These are phyloP conservation scores for Psilocybe azurescens DNA, from an alignment of 768 basidiomycete genomes.

Conservation along the genomic window DNA sequence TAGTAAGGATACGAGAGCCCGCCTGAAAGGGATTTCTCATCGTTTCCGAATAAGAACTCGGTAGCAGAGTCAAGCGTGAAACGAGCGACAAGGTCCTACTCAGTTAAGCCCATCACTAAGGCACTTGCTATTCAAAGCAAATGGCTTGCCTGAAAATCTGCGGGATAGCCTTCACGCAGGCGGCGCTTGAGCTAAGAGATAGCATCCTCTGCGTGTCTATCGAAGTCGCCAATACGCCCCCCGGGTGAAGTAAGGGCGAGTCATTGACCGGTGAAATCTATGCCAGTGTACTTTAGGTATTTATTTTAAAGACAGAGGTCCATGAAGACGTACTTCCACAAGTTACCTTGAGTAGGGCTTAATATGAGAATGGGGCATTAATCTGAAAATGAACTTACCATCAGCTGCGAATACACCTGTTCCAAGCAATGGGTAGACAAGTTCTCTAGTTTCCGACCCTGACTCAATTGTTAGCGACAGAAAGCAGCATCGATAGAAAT, in stretches of 20 bases:
- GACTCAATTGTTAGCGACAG: not conserved
- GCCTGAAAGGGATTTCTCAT: slow-evolving; percentile 1
- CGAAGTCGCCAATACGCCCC: slow-evolving; percentile 70
- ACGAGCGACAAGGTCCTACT: slow-evolving; percentile 2
- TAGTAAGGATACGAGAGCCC: slow-evolving; percentile 1
- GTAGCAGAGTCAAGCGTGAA: slow-evolving; percentile 10
- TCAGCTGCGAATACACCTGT: slow-evolving; percentile 12
- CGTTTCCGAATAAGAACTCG: slow-evolving; percentile 3
- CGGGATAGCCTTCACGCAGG: slow-evolving; percentile 47
- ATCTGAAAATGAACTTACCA: not conserved
- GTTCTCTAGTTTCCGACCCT: not conserved
- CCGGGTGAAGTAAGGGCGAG: slow-evolving; percentile 70
- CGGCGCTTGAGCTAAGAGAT: slow-evolving; percentile 49
- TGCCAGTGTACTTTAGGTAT: not conserved
- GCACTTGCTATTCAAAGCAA: not conserved
- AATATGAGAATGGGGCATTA: not conserved
- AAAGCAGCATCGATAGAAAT: slow-evolving; percentile 16
- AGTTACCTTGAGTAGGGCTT: slow-evolving; percentile 48
- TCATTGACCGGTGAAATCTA: slow-evolving; percentile 66
- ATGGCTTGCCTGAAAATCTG: slow-evolving; percentile 62
- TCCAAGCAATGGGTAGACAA: slow-evolving; percentile 7
- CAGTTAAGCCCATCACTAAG: not conserved
- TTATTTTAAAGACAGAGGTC: too few species aligned
- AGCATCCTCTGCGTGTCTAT: slow-evolving; percentile 52
- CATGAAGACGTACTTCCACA: slow-evolving; percentile 62